These are phyloP conservation scores for Eragrostis tef DNA, from an alignment of 202 grass and related monocot genomes.

Conservation along the genomic window DNA sequence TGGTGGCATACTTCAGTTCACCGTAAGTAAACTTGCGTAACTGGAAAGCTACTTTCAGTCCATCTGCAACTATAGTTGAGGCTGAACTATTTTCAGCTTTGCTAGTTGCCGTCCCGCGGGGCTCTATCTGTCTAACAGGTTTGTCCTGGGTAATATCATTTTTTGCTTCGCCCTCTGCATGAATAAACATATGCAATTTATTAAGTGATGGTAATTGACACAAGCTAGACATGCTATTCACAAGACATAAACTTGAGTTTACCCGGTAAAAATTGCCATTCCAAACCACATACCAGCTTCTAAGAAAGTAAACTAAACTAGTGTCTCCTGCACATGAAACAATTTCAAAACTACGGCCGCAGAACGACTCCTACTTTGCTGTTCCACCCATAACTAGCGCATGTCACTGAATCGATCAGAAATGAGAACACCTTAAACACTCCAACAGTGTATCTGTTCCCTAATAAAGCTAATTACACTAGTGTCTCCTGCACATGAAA, in stretches of 20 bases:
- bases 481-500: not conserved
- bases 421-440: too few species aligned
- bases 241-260: not conserved
- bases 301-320: not conserved
- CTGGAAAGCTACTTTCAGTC: constrained; percentile 60
- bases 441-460: not conserved
- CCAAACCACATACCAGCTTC: too few species aligned
- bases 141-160: constrained; percentile 55
- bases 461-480: not conserved
- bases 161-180: constrained; percentile 61
- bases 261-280: not conserved
- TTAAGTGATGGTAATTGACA: not conserved
- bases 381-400: not conserved
- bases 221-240: not conserved
- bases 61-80: constrained; percentile 54
- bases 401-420: not conserved
- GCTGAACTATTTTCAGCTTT: constrained; percentile 60
- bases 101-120: constrained; percentile 41
- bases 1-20: constrained; percentile 64
- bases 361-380: too few species aligned
- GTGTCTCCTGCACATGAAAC: too few species aligned
- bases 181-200: constrained; percentile 18
- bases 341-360: too few species aligned
- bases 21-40: constrained; percentile 66
- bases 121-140: constrained; percentile 43